These are phyloP conservation scores for Chalaropsis ovoidea DNA, from an alignment of 2,329 filamentous ascomycete genomes.

Conservation along the genomic window DNA sequence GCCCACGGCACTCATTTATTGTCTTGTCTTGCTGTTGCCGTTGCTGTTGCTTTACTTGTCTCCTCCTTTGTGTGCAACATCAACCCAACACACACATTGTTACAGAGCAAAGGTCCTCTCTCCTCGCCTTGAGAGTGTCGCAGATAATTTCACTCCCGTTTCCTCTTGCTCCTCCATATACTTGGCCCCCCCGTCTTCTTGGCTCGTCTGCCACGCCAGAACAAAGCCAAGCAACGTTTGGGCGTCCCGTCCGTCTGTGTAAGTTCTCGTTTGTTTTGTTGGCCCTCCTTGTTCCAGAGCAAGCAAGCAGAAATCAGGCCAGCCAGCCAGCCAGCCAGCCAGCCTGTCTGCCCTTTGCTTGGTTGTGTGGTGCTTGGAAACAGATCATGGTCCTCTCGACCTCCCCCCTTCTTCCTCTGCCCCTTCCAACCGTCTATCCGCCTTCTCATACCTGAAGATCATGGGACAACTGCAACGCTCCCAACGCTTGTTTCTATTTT, in stretches of 20 bases:
- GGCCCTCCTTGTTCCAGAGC: neutral
- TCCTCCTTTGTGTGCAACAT: slow-evolving; percentile 1
- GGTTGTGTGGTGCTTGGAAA: neutral
- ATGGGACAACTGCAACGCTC: neutral
- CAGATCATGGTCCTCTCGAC: neutral
- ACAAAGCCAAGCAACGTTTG: neutral
- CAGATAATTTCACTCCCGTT: slow-evolving; percentile 1
- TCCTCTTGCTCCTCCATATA: neutral
- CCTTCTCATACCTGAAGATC: neutral
- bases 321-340: neutral
- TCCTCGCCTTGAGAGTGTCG: neutral
- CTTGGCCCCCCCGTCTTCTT: neutral
- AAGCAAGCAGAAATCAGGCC: neutral
- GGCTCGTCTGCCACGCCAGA: neutral
- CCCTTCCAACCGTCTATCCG: neutral
- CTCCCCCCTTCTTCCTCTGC: neutral
- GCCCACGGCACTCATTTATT: neutral
- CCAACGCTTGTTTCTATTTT: slow-evolving; percentile 10
- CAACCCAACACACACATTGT: neutral
- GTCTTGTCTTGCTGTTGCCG: neutral
- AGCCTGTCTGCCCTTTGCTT: neutral
- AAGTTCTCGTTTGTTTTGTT: neutral
- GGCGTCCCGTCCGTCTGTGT: neutral
- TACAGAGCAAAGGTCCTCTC: slow-evolving; percentile 2
- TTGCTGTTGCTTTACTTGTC: too few species aligned